A percentile compares a stretch with the other conserved stretches of the same genome.
Conservation (phyloP, 441 rosid genomes). For the Geranium incanum region DNA sequence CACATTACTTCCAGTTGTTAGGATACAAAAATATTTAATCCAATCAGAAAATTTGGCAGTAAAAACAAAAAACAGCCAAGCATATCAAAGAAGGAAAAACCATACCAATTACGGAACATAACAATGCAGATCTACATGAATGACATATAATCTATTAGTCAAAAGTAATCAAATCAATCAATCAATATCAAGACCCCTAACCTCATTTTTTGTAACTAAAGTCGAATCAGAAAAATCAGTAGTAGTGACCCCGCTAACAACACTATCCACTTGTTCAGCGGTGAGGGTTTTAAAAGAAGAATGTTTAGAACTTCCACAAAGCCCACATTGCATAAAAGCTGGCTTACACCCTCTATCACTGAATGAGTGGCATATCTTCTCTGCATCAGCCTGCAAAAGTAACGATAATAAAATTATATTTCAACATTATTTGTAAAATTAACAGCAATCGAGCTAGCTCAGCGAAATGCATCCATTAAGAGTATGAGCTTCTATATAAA, state of each 20-base stretch:
- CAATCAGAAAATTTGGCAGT: neutral
- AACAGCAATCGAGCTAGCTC: neutral
- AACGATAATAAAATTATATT: neutral
- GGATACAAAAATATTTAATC: neutral
- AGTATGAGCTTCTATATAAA: neutral
- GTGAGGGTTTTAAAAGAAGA: constrained; percentile 44
- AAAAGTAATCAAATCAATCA: constrained; percentile 12
- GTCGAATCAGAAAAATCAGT: constrained; percentile 29
- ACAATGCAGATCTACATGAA: constrained; percentile 4
- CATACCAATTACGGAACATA: neutral
- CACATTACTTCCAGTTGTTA: neutral
- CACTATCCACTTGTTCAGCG: constrained; percentile 34
- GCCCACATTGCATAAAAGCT: constrained; percentile 37
- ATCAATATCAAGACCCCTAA: constrained; percentile 9
- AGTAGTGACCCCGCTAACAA: constrained; percentile 19
- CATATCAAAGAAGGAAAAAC: constrained; percentile 3
- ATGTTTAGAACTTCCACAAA: constrained; percentile 39
- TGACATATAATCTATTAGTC: neutral
- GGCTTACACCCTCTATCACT: constrained; percentile 34
- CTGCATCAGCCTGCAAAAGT: constrained; percentile 54
- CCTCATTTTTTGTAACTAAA: constrained; percentile 14
- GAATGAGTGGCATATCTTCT: constrained; percentile 48
- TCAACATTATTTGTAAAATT: neutral
- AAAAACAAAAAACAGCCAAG: neutral
- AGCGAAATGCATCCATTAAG: neutral